Conservation (phyloP, 306 rosid species). For the Adenanthera pavonina region DNA sequence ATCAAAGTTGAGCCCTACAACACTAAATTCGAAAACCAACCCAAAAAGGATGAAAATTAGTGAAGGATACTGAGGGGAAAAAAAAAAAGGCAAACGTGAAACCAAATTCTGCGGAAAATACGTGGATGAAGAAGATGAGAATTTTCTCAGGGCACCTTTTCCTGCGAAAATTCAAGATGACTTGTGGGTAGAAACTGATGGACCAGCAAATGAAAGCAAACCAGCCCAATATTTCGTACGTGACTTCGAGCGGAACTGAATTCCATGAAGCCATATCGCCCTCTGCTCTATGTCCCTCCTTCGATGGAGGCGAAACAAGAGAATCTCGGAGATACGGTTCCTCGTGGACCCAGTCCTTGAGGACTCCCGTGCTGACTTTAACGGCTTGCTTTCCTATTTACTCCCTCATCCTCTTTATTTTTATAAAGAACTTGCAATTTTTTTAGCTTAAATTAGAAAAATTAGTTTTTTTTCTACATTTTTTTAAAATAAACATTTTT, state of each 20-base stretch:
- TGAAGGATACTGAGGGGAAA: background rate
- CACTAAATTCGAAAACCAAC: conserved; percentile 48
- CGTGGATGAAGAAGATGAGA: background rate
- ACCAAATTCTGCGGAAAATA: background rate
- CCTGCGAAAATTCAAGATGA: conserved; percentile 82
- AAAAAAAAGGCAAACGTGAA: background rate
- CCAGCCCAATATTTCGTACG: conserved; percentile 80
- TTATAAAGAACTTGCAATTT: no score
- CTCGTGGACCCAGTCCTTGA: background rate
- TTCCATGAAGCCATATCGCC: conserved; percentile 79
- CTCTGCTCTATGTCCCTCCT: background rate
- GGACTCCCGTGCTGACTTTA: background rate
- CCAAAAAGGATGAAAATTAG: background rate
- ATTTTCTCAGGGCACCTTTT: conserved; percentile 55
- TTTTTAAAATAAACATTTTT: no score
- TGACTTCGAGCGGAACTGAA: conserved; percentile 64
- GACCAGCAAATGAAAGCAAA: conserved; percentile 78
- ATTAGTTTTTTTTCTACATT: no score
- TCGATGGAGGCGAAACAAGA: background rate
- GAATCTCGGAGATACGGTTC: background rate
- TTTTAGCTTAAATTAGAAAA: no score
- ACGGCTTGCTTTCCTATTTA: background rate
- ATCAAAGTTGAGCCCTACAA: conserved; percentile 91
- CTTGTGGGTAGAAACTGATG: conserved; percentile 86
- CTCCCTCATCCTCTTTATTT: no score